Base-by-base conservation (phyloP, 1,139 yeast species). In the Meyerozyma sp. region DNA sequence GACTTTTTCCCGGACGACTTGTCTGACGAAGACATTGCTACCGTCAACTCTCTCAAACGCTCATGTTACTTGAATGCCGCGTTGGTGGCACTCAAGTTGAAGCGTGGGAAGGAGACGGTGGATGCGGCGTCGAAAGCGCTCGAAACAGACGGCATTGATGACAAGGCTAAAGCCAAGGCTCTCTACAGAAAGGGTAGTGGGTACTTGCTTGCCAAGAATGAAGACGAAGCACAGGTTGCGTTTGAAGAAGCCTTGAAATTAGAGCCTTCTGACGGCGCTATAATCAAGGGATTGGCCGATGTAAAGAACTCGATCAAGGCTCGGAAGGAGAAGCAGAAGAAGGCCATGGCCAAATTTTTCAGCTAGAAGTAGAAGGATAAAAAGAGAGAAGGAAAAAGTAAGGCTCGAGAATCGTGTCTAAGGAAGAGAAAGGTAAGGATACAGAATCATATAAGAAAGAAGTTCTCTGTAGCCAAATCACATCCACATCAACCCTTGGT, bases 131-230 rank as follows among this genome's bases (percentile, higher is more conserved):
- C 79, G 4, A 79, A 78, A 42, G 96, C 89, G 0, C 70, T 88
- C 44, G 84, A 75, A 32, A 76, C 75, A 25, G 84, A 81, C 39
- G 75, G 68, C 3, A 69, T 84, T 10, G 88, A 81, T 42, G 84
- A 78, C 44, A 78, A 81, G 53, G 81, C 87, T 26, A 78, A 76
- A 60, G 89, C 95, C 8, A 91, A 91, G 70, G 96, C 96, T 0
- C 70, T 78, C 42, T 91, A 85, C 69, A 81, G 97, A 60, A 82
- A 89, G 64, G 97, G 96, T 32, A 70, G 79, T 57, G 97, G 95
- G 1, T 73, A 81, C 53, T 65, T 79, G 44, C 66, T 78, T 21
- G 66, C 72, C 26, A 84, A 84, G 58, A 82, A 87, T 58, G 87
- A 84, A 48, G 91, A 82, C 32, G 76, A 71, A 41, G 96, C 97